A percentile compares a stretch with the other conserved stretches of the same genome.
These are phyloP conservation scores for Singerocomus inundabilis DNA, from an alignment of 1,284 basidiomycete genomes.

Conservation along the genomic window DNA sequence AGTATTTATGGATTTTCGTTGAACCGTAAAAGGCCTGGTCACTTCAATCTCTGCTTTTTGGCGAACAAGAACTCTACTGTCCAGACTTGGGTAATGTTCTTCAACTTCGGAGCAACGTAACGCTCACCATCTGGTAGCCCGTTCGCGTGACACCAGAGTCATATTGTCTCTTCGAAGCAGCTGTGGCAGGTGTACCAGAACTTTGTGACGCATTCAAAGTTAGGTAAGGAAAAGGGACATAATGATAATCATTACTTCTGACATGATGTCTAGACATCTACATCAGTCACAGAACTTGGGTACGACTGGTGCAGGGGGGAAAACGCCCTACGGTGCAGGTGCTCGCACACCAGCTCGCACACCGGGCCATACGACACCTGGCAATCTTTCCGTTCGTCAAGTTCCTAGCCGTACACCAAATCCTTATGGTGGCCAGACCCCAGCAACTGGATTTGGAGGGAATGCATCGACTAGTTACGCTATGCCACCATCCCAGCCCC, in stretches of 20 bases:
- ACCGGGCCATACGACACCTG: constrained; percentile 72
- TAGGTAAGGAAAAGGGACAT: constrained; percentile 46
- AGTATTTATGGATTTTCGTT: constrained; percentile 97
- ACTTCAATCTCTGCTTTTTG: constrained; percentile 93
- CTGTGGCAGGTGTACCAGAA: constrained; percentile 86
- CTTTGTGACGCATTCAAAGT: constrained; percentile 96
- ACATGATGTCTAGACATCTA: constrained; percentile 52
- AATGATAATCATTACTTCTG: constrained; percentile 10
- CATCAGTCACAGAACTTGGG: constrained; percentile 77
- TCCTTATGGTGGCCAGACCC: constrained; percentile 59
- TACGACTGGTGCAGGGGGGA: constrained; percentile 56
- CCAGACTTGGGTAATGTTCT: constrained; percentile 77
- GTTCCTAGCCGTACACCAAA: constrained; percentile 66
- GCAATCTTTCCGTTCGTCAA: constrained; percentile 71
- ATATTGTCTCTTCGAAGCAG: constrained; percentile 85
- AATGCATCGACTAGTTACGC: constrained; percentile 29
- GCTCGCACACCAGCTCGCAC: constrained; percentile 74
- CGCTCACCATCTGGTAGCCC: constrained; percentile 50
- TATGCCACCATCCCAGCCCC: constrained; percentile 42
- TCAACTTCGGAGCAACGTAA: background rate
- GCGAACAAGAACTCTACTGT: constrained; percentile 89
- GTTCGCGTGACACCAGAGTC: constrained; percentile 88
- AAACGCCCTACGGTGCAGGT: constrained; percentile 77
- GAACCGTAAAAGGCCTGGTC: constrained; percentile 87
- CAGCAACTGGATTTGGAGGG: constrained; percentile 38